phyloP scores from a whole-genome alignment of 495 filamentous ascomycete genomes.

The Viridothelium virens region DNA sequence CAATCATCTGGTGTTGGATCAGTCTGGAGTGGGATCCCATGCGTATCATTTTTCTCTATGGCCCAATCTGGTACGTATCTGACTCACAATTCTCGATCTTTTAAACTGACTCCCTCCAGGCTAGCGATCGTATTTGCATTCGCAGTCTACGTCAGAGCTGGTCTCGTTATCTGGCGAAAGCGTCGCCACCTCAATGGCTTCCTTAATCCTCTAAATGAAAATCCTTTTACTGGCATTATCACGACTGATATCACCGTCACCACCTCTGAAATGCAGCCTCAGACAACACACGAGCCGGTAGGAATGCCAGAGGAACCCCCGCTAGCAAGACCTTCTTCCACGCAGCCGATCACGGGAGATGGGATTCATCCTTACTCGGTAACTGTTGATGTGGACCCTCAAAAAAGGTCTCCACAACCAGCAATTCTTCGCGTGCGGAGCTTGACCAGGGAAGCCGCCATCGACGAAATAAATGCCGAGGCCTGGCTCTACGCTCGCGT shows the following conservation, averaged over 20 bases:
- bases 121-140: conserved; percentile 4
- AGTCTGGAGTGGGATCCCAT: conserved; percentile 1
- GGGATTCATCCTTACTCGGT: neutral
- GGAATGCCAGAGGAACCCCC: neutral
- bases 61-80: neutral
- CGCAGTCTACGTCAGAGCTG: neutral
- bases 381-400: neutral
- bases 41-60: neutral
- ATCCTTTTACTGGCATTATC: conserved; percentile 3
- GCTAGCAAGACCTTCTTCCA: neutral
- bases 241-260: conserved; percentile 5
- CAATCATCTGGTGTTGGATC: conserved; percentile 7
- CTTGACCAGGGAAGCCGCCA: conserved; percentile 1
- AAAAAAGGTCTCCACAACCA: neutral
- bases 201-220: conserved; percentile 6
- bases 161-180: conserved; percentile 3
- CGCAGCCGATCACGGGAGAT: neutral
- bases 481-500: conserved; percentile 7
- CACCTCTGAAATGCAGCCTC: neutral
- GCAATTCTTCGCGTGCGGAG: neutral
- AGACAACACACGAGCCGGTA: neutral
- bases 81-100: neutral
- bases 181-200: conserved; percentile 1
- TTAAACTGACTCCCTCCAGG: neutral
- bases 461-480: conserved; percentile 1